Conservation (phyloP, 116 monocot genomes). For the Zostera marina region DNA sequence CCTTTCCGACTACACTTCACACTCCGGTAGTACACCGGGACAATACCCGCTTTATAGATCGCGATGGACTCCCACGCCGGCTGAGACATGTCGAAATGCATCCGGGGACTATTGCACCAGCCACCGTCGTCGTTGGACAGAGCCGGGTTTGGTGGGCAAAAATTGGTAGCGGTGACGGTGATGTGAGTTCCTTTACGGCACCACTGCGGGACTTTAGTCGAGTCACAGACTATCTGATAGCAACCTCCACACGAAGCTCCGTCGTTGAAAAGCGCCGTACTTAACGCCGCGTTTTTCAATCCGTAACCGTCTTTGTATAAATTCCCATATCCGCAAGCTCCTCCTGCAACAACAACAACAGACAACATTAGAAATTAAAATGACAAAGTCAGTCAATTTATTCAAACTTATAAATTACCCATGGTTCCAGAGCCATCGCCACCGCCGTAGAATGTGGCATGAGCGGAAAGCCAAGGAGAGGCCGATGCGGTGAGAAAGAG, state of each 20-base stretch:
- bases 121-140: conserved; percentile 39
- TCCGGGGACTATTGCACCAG: conserved; percentile 42
- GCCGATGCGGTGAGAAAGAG: not conserved
- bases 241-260: conserved; percentile 58
- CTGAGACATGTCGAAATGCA: conserved; percentile 50
- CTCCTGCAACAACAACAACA: conserved; percentile 31
- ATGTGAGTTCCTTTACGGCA: conserved; percentile 21
- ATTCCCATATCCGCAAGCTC: conserved; percentile 70
- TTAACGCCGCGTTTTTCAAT: conserved; percentile 40
- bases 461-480: conserved; percentile 19
- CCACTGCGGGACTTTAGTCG: conserved; percentile 19
- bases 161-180: conserved; percentile 47
- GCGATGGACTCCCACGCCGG: conserved; percentile 41
- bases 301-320: conserved; percentile 55
- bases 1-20: conserved; percentile 37
- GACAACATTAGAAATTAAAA: no score
- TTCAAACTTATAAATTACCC: conserved; percentile 29
- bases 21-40: conserved; percentile 26
- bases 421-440: conserved; percentile 56
- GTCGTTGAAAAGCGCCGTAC: conserved; percentile 53
- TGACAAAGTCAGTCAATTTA: no score
- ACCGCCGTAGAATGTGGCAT: conserved; percentile 62
- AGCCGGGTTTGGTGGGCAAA: conserved; percentile 41
- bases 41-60: conserved; percentile 34
- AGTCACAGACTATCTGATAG: conserved; percentile 43